These are phyloP conservation scores for Lachnellula cervina DNA, from an alignment of 2,329 filamentous ascomycete genomes.

Conservation along the genomic window DNA sequence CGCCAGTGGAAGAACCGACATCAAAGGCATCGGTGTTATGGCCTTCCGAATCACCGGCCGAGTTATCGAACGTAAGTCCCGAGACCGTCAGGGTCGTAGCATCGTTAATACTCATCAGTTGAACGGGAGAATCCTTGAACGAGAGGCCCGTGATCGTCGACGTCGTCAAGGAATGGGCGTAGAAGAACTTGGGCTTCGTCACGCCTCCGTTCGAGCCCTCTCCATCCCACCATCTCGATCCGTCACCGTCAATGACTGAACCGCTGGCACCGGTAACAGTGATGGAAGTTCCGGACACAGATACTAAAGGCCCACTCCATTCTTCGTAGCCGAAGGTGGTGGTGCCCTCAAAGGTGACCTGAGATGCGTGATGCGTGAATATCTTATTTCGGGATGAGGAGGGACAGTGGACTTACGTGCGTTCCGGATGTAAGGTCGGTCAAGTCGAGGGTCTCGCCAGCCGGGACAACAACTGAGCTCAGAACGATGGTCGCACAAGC, in stretches of 20 bases:
- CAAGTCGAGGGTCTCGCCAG: constrained; percentile 54
- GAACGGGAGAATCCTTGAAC: constrained; percentile 51
- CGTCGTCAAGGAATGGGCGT: constrained; percentile 44
- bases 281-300: constrained; percentile 18
- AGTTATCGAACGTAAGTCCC: constrained; percentile 53
- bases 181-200: constrained; percentile 62
- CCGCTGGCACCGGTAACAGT: constrained; percentile 18
- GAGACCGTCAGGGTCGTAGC: constrained; percentile 42
- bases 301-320: constrained; percentile 60
- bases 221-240: constrained; percentile 42
- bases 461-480: constrained; percentile 50
- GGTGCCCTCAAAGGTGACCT: constrained; percentile 57
- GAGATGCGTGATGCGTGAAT: constrained; percentile 15
- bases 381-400: not conserved
- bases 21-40: constrained; percentile 55
- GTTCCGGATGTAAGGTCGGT: constrained; percentile 48
- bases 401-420: constrained; percentile 8
- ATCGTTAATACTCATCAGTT: constrained; percentile 44
- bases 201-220: constrained; percentile 54
- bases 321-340: constrained; percentile 66
- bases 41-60: constrained; percentile 43
- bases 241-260: constrained; percentile 49
- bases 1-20: constrained; percentile 40
- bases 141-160: constrained; percentile 47
- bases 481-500: constrained; percentile 52